phyloP scores from a whole-genome alignment of 345 rosid genomes.

The Arabidopsis arenosa region DNA sequence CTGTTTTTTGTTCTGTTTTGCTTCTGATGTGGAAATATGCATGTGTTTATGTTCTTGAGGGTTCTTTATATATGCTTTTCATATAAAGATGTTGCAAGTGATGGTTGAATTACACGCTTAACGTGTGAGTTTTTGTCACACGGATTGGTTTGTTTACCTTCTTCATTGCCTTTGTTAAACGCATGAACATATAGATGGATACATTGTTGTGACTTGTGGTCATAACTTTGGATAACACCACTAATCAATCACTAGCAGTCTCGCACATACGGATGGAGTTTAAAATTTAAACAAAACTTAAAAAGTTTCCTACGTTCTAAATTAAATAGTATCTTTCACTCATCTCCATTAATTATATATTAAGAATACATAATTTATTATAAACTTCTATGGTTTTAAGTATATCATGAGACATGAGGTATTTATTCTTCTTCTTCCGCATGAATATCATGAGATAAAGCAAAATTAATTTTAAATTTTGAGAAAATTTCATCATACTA shows the following conservation, averaged over 20 bases:
- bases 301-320: background rate
- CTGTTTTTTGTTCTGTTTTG: background rate
- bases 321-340: background rate
- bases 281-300: background rate
- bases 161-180: conserved; percentile 31
- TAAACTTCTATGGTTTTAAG: background rate
- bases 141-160: conserved; percentile 41
- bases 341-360: background rate
- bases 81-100: conserved; percentile 10
- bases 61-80: background rate
- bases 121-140: conserved; percentile 43
- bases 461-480: too few relatives aligned
- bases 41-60: conserved; percentile 21
- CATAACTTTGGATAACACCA: conserved; percentile 9
- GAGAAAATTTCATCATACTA: too few relatives aligned
- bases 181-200: conserved; percentile 41
- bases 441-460: too few relatives aligned
- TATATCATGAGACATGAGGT: too few relatives aligned
- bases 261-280: background rate
- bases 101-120: conserved; percentile 22
- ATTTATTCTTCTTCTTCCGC: background rate
- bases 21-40: conserved; percentile 10
- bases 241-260: background rate
- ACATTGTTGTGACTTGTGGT: conserved; percentile 7
- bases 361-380: background rate